phyloP scores from a whole-genome alignment of 1,139 yeast species.

The Taphrina deformans region DNA sequence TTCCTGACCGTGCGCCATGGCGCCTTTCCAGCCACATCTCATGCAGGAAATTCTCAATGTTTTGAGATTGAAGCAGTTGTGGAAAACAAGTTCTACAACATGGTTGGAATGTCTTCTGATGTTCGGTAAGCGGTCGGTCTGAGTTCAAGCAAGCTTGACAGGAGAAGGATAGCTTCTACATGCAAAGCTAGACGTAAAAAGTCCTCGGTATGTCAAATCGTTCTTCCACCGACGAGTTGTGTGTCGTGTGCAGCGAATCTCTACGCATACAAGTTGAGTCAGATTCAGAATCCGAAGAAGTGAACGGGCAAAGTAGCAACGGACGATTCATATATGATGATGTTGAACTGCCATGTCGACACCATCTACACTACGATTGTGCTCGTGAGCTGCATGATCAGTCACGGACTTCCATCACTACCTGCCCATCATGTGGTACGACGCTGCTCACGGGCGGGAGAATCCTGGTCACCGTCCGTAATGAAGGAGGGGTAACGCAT shows the following conservation, averaged over 20 bases:
- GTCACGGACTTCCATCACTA: constrained; percentile 28
- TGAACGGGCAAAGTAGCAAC: not conserved
- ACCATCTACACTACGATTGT: constrained; percentile 41
- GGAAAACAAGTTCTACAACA: too few species aligned
- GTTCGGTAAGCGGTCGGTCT: too few species aligned
- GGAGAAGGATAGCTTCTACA: too few species aligned
- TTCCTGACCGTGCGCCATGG: not conserved
- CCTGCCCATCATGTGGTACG: constrained; percentile 39
- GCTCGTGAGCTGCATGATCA: constrained; percentile 35
- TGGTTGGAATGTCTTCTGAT: not conserved
- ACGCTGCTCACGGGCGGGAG: constrained; percentile 31
- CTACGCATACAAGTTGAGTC: constrained; percentile 21
- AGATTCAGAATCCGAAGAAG: constrained; percentile 8
- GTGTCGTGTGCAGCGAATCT: constrained; percentile 28
- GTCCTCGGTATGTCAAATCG: constrained; percentile 16
- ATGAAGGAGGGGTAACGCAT: constrained; percentile 39
- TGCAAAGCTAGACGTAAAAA: too few species aligned
- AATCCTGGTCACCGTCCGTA: constrained; percentile 38
- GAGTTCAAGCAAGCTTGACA: too few species aligned
- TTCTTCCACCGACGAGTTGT: constrained; percentile 8
- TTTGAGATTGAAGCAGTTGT: not conserved
- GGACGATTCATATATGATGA: constrained; percentile 35
- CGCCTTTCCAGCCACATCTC: not conserved
- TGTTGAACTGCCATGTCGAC: constrained; percentile 38
- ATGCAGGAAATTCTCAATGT: not conserved